These are phyloP conservation scores for Colletotrichum caudatum DNA, from an alignment of 2,329 filamentous ascomycete genomes.

Conservation along the genomic window DNA sequence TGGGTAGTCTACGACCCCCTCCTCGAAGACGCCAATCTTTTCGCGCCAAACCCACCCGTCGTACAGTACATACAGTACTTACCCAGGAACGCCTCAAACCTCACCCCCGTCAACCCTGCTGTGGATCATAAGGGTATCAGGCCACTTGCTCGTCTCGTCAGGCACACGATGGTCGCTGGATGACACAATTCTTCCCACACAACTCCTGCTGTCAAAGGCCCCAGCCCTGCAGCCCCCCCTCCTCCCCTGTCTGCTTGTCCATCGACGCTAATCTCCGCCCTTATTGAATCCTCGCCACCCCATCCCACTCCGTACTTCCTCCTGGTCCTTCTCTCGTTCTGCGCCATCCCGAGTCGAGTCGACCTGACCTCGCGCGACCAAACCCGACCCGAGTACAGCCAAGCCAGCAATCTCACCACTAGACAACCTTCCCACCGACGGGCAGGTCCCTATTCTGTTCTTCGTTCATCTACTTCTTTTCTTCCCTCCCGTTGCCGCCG, in stretches of 20 bases:
- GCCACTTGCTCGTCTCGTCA: constrained; percentile 32
- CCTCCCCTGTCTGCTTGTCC: constrained; percentile 23
- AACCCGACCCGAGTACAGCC: constrained; percentile 38
- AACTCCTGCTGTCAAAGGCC: constrained; percentile 37
- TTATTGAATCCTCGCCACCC: constrained; percentile 42
- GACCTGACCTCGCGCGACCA: constrained; percentile 40
- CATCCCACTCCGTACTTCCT: constrained; percentile 32
- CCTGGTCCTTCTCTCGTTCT: constrained; percentile 34
- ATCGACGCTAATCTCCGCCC: constrained; percentile 42
- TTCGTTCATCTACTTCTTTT: constrained; percentile 37
- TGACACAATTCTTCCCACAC: constrained; percentile 40
- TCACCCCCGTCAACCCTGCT: constrained; percentile 38
- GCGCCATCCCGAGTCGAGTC: constrained; percentile 40
- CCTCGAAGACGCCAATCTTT: neutral
- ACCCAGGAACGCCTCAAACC: constrained; percentile 14
- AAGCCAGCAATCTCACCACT: constrained; percentile 27
- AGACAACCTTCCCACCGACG: constrained; percentile 46
- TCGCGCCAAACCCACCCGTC: neutral
- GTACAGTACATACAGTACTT: neutral
- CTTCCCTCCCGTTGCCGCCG: constrained; percentile 12
- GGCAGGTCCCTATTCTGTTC: constrained; percentile 49
- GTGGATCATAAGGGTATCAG: constrained; percentile 40
- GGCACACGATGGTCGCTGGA: constrained; percentile 40
- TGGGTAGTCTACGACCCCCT: too few species aligned
- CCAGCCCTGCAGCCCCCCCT: constrained; percentile 28